Percentiles rank a stretch among this genome's conserved stretches.
phyloP scores from a whole-genome alignment of 192 early-diverging fungal species.

The Haplosporangium gracile region DNA sequence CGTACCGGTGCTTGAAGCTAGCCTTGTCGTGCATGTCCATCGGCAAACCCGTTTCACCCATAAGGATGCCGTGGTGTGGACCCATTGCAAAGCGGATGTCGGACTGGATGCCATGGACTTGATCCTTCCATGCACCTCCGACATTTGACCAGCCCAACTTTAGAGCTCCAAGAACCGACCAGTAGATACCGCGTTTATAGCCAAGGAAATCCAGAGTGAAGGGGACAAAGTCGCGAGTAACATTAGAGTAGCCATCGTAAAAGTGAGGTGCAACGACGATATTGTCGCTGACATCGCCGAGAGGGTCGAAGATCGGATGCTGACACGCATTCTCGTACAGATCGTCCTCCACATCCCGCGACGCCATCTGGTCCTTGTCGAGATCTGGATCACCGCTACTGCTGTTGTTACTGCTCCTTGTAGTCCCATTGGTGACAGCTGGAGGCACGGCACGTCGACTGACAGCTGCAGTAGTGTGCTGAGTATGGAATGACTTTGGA shows the following conservation, averaged over 20 bases:
- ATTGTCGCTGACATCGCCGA: conserved; percentile 48
- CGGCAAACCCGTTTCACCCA: conserved; percentile 51
- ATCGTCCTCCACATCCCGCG: conserved; percentile 5
- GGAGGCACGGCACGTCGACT: conserved; percentile 2
- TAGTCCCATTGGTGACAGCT: not conserved
- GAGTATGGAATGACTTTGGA: conserved; percentile 44
- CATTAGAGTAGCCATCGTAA: conserved; percentile 47
- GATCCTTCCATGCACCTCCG: conserved; percentile 16
- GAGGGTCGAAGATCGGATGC: conserved; percentile 33
- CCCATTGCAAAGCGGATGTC: conserved; percentile 25
- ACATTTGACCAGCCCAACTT: conserved; percentile 37
- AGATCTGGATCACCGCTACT: not conserved
- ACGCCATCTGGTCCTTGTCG: conserved; percentile 2
- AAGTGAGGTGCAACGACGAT: conserved; percentile 51
- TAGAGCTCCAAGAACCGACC: conserved; percentile 30
- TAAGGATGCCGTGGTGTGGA: conserved; percentile 31
- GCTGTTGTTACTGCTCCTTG: not conserved
- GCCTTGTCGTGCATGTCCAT: conserved; percentile 48
- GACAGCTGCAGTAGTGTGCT: conserved; percentile 21
- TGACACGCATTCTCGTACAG: conserved; percentile 36
- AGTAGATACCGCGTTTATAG: conserved; percentile 44
- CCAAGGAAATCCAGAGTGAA: conserved; percentile 44
- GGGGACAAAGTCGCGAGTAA: conserved; percentile 53
- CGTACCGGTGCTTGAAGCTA: conserved; percentile 34
- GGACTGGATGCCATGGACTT: conserved; percentile 38